Conservation (phyloP, 805 yeast genomes). For the Candida tibetensis region DNA sequence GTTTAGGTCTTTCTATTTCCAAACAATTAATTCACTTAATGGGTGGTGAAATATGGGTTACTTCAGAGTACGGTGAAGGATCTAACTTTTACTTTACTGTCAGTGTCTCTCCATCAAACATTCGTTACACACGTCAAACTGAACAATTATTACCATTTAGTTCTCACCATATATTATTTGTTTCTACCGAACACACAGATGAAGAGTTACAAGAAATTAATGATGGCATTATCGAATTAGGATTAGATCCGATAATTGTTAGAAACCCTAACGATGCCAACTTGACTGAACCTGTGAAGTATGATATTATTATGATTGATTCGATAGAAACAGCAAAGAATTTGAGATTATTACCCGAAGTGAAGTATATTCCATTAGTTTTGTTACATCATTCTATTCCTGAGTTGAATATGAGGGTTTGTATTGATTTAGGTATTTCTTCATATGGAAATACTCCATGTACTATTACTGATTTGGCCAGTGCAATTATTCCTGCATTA, state of each 20-base stretch:
- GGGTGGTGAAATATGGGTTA: conserved; percentile 95
- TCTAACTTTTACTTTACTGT: conserved; percentile 82
- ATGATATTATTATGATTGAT: conserved; percentile 81
- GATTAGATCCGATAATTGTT: conserved; percentile 62
- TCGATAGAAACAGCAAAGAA: conserved; percentile 70
- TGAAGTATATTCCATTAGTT: conserved; percentile 83
- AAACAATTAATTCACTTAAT: conserved; percentile 82
- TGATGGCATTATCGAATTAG: conserved; percentile 49
- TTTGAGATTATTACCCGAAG: conserved; percentile 67
- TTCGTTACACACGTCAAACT: conserved; percentile 58
- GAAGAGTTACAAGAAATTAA: conserved; percentile 51
- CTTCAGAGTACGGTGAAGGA: conserved; percentile 75
- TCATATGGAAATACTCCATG: conserved; percentile 90
- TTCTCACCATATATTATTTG: conserved; percentile 65
- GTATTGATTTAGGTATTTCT: conserved; percentile 82
- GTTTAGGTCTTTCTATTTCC: conserved; percentile 83
- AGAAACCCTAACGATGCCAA: conserved; percentile 55
- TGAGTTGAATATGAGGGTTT: conserved; percentile 72
- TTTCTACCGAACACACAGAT: conserved; percentile 60
- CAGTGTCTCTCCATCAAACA: conserved; percentile 69
- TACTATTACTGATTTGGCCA: conserved; percentile 74
- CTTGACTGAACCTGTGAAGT: conserved; percentile 54
- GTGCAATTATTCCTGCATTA: conserved; percentile 78
- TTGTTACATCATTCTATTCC: conserved; percentile 73
- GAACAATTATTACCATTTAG: conserved; percentile 72